Percentiles rank a stretch among this genome's conserved stretches.
phyloP scores from a whole-genome alignment of 2,329 filamentous ascomycete genomes.

The Aspergillus floridensis region DNA sequence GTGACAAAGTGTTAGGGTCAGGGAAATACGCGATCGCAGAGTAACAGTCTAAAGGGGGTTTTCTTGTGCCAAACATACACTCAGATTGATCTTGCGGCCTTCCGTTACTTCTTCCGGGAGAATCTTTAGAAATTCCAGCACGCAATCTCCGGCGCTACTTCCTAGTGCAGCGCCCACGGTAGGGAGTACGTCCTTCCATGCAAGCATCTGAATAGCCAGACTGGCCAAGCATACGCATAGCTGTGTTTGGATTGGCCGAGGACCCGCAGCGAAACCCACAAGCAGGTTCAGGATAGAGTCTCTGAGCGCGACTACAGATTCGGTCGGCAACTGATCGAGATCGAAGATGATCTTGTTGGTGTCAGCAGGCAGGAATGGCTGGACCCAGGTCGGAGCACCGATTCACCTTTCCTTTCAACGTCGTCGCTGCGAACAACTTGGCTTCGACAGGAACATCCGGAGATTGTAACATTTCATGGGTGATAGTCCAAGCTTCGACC shows the following conservation, averaged over 20 bases:
- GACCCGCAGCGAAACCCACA: slow-evolving; percentile 75
- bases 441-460: slow-evolving; percentile 72
- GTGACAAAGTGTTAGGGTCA: slow-evolving; percentile 50
- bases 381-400: slow-evolving; percentile 1
- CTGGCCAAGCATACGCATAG: slow-evolving; percentile 93
- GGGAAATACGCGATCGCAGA: slow-evolving; percentile 32
- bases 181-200: slow-evolving; percentile 89
- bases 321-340: slow-evolving; percentile 77
- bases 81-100: slow-evolving; percentile 98
- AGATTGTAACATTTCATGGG: slow-evolving; percentile 81
- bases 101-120: slow-evolving; percentile 98
- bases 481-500: slow-evolving; percentile 87
- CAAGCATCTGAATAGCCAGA: slow-evolving; percentile 91
- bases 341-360: slow-evolving; percentile 87
- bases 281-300: slow-evolving; percentile 80
- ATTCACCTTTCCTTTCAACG: slow-evolving; percentile 91
- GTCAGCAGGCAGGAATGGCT: slow-evolving; percentile 23
- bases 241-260: slow-evolving; percentile 81
- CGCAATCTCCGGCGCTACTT: slow-evolving; percentile 71
- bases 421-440: slow-evolving; percentile 93
- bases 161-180: slow-evolving; percentile 75
- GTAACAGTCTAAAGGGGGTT: slow-evolving; percentile 40
- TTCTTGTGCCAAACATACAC: slow-evolving; percentile 72
- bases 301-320: slow-evolving; percentile 72
- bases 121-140: slow-evolving; percentile 94